Evolutionary conservation across 2,329 filamentous ascomycete species (phyloP).

Genomic region (Ophiostoma ulmi): DNA sequence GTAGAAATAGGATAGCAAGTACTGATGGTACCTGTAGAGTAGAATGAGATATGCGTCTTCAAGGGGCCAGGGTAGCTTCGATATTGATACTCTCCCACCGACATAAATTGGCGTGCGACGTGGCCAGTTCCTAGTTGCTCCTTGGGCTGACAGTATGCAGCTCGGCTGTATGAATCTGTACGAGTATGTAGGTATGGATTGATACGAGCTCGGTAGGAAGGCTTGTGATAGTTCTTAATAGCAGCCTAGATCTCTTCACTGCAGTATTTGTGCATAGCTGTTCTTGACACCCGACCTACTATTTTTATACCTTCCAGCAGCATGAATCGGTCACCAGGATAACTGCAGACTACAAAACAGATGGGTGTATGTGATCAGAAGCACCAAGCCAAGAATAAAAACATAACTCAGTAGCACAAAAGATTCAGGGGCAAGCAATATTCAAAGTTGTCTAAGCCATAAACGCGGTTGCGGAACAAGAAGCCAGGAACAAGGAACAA

Average conservation of each 20-base stretch:
- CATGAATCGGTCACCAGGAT: background rate
- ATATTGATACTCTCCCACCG: background rate
- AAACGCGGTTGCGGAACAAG: background rate
- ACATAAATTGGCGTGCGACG: background rate
- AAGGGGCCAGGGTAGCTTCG: background rate
- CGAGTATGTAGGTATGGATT: background rate
- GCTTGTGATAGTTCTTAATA: background rate
- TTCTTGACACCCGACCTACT: background rate
- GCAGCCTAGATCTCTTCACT: background rate
- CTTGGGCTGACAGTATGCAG: background rate
- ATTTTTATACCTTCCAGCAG: background rate
- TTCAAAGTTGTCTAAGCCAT: too few species aligned
- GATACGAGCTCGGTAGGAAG: conserved; percentile 3
- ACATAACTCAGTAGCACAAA: too few species aligned
- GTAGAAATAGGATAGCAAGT: background rate
- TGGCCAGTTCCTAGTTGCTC: conserved; percentile 8
- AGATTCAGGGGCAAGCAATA: too few species aligned
- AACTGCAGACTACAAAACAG: too few species aligned
- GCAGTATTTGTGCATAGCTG: background rate
- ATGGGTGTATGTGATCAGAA: too few species aligned
- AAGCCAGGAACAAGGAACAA: background rate
- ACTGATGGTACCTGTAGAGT: background rate
- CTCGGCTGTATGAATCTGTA: background rate
- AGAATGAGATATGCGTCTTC: background rate
- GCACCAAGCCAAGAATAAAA: too few species aligned